Base-by-base conservation (phyloP, 2,329 filamentous ascomycete genomes). In the Boeremia lycopersici region DNA sequence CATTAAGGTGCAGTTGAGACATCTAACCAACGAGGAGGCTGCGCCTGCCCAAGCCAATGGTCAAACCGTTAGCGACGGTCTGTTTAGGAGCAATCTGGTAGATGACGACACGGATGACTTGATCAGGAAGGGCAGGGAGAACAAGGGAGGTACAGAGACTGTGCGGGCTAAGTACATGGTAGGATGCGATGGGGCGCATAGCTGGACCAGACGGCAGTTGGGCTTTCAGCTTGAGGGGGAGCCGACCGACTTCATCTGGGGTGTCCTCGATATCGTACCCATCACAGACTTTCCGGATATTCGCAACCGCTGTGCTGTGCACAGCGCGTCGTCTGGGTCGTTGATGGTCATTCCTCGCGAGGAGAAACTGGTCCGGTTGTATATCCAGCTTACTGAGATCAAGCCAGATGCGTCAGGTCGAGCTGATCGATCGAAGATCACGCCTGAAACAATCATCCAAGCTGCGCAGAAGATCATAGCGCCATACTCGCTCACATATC, bases 111-210 rank as follows among this genome's bases (percentile, higher is more conserved):
- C 82, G 0, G 79, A 83, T 1, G 81, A 84, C 13, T 67, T 86
- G 33, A 77, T 79, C 23, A 67, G 66, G 33, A 76, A 71, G 52
- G 78, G 73, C 47, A 69, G 57, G 47, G 72, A 64, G 43, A 77
- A 68, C 48, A 72, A 58, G 47, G 68, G 62, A 25, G 74, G 57
- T 13, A 63, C 57, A 60, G 81, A 84, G 61, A 66, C 71, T 0
- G 74, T 87, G 2, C 80, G 76, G 34, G 80, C 82, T 6, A 86
- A 86, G 65, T 90, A 88, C 57, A 77, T 90, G 28, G 78, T 91
- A 4, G 88, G 87, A 0, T 86, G 84, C 39, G 88, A 90, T 59
- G 88, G 88, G 0, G 87, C 88, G 0, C 86, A 87, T 63, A 86
- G 82, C 51, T 89, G 86, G 85, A 85, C 84, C 0, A 76, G 87